Evolutionary conservation across 2,329 filamentous ascomycete genomes (phyloP), one percentile per base, ranked within the genome.

Genomic region (Colletotrichum horii): DNA sequence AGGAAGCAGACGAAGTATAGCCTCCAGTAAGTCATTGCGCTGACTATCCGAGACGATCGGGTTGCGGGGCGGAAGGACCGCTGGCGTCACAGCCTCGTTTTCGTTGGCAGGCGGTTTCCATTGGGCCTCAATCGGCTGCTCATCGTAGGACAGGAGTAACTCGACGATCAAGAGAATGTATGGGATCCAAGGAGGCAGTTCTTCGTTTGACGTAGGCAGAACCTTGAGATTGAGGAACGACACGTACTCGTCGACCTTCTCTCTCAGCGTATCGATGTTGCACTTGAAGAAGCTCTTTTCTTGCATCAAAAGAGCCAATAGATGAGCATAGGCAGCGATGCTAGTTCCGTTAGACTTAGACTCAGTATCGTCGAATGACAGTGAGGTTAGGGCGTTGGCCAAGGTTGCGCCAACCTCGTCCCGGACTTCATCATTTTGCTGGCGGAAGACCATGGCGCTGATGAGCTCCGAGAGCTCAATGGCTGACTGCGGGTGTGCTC

Each of bases 401-500:
- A 99, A 87, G 0, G 96, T 97, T 66, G 93, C 91, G 19, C 95
- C 96, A 78, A 98, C 94, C 71, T 97, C 94, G 76, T 92, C 91
- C 55, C 93, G 85, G 81, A 89, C 81, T 71, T 90, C 87, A 84
- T 90, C 80, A 83, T 89, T 79, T 83, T 89, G 78, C 84, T 91
- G 82, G 90, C 92, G 81, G 82, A 90, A 78, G 86, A 93, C 91
- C 28, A 95, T 93, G 5, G 93, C 93, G 48, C 91, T 91, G 70
- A 99, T 96, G 24, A 99, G 88, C 80, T 98, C 96, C 0, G 96
- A 92, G 62, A 99, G 89, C 81, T 98, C 96, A 79, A 98, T 97
- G 0, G 97, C 97, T 14, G 96, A 93, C 79, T 95, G 93, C 16
- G 96, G 93, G 79, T 98, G 96, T 48, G 94, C 93, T 82, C 96